These are phyloP conservation scores for Chrysanthemum seticuspe DNA, from an alignment of 129 eudicot species.

Conservation along the genomic window DNA sequence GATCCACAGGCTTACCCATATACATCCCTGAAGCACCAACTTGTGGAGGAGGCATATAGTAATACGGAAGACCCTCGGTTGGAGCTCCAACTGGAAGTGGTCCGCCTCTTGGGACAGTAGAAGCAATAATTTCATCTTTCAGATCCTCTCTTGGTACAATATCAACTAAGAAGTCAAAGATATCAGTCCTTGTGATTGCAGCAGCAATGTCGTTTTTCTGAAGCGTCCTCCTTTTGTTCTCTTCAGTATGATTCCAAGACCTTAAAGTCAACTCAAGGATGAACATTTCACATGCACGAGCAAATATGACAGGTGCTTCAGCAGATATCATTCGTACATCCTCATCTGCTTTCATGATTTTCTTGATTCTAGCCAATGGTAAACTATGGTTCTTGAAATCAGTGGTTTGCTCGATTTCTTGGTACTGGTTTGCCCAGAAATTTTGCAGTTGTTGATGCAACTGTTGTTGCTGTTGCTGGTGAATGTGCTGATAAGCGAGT, in stretches of 20 bases:
- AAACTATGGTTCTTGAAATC: slow-evolving; percentile 93
- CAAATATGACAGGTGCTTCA: slow-evolving; percentile 92
- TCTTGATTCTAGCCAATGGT: slow-evolving; percentile 88
- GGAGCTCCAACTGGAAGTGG: slow-evolving; percentile 74
- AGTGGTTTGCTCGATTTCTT: slow-evolving; percentile 82
- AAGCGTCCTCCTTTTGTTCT: slow-evolving; percentile 85
- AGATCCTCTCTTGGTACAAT: slow-evolving; percentile 88
- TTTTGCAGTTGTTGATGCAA: slow-evolving; percentile 77
- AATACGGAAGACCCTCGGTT: slow-evolving; percentile 69
- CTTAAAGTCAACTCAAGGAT: slow-evolving; percentile 81
- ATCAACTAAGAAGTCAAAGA: slow-evolving; percentile 84
- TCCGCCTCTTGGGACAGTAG: slow-evolving; percentile 77
- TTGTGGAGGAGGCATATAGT: slow-evolving; percentile 79
- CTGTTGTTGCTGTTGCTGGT: slow-evolving; percentile 90
- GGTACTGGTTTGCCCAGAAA: slow-evolving; percentile 80
- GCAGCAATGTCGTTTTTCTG: slow-evolving; percentile 98
- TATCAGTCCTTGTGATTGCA: slow-evolving; percentile 88
- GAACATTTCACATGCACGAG: slow-evolving; percentile 96
- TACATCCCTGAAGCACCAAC: slow-evolving; percentile 79
- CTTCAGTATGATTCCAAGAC: slow-evolving; percentile 95
- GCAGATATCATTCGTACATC: slow-evolving; percentile 96
- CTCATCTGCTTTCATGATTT: slow-evolving; percentile 95
- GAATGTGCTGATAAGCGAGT: slow-evolving; percentile 90
- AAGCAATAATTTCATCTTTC: slow-evolving; percentile 83
- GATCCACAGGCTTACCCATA: slow-evolving; percentile 77